A percentile compares a stretch with the other conserved stretches of the same genome.
These are phyloP conservation scores for Piper betle DNA, from an alignment of 164 flowering plant species.

Conservation along the genomic window DNA sequence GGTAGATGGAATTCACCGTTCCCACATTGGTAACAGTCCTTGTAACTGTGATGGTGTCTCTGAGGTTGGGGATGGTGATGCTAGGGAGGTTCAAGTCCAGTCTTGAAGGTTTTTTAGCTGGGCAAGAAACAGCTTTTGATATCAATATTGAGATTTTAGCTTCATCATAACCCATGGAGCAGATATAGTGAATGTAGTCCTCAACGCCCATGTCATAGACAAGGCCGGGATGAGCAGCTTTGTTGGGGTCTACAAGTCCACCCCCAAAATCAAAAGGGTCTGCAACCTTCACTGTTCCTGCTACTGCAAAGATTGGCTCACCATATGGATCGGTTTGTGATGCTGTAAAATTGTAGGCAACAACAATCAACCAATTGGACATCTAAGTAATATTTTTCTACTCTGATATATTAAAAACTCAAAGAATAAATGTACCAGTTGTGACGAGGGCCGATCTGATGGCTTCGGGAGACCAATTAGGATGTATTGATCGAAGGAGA, in stretches of 20 bases:
- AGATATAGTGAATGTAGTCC: conserved; percentile 21
- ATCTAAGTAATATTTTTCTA: neutral
- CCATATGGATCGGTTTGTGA: conserved; percentile 28
- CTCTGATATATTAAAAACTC: no score
- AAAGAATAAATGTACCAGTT: conserved; percentile 26
- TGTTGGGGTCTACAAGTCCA: conserved; percentile 47
- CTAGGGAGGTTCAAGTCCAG: conserved; percentile 39
- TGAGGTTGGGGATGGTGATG: conserved; percentile 34
- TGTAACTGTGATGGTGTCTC: conserved; percentile 17
- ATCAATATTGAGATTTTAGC: conserved; percentile 24
- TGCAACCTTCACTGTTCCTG: conserved; percentile 38
- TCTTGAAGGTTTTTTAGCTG: conserved; percentile 6
- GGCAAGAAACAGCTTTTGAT: conserved; percentile 10
- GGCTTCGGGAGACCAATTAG: conserved; percentile 49
- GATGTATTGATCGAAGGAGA: conserved; percentile 36
- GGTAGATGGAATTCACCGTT: conserved; percentile 24
- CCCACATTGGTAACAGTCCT: conserved; percentile 58
- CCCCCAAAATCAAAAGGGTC: conserved; percentile 60
- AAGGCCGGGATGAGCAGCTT: conserved; percentile 38
- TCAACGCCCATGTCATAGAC: conserved; percentile 14
- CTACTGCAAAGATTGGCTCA: conserved; percentile 24
- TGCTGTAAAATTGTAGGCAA: conserved; percentile 12
- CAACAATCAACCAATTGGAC: neutral
- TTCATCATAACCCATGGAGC: conserved; percentile 33
- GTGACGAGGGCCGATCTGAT: conserved; percentile 45